Conservation (phyloP, 2,329 filamentous ascomycete species). For the Sarocladium oryzae region DNA sequence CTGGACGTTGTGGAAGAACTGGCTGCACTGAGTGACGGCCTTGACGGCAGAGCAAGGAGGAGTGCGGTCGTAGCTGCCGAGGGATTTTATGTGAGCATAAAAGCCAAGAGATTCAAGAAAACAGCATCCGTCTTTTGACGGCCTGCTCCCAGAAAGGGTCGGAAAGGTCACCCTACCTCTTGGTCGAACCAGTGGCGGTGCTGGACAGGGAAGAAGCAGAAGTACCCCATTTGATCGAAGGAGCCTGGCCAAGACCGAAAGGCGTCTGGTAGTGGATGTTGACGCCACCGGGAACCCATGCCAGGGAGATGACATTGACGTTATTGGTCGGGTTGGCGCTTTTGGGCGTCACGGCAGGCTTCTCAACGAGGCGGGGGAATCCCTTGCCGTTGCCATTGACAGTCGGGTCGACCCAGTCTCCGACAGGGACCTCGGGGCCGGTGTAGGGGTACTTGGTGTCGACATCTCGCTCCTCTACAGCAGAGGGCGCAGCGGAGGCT, state of each 20-base stretch:
- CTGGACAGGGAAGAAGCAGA: conserved; percentile 19
- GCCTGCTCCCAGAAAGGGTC: too few relatives aligned
- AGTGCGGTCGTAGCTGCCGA: conserved; percentile 40
- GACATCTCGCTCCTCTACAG: background rate
- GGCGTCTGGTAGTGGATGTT: conserved; percentile 49
- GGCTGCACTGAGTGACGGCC: conserved; percentile 40
- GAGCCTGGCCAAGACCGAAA: conserved; percentile 40
- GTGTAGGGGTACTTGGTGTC: conserved; percentile 33
- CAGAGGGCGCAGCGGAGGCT: background rate
- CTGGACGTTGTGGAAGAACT: conserved; percentile 36
- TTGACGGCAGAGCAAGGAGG: conserved; percentile 38
- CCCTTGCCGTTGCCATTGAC: conserved; percentile 47
- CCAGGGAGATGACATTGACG: conserved; percentile 43
- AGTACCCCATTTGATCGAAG: conserved; percentile 37
- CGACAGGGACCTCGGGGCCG: conserved; percentile 40
- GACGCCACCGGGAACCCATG: conserved; percentile 41
- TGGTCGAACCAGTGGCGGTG: conserved; percentile 25
- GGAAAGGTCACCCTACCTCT: too few relatives aligned
- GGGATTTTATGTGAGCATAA: background rate
- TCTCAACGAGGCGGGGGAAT: conserved; percentile 41
- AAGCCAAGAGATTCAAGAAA: too few relatives aligned
- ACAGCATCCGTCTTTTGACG: too few relatives aligned
- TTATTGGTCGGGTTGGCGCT: conserved; percentile 40
- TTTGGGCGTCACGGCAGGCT: conserved; percentile 40
- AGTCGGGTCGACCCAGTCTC: conserved; percentile 43